These are phyloP conservation scores for Blastocystis sp. DNA, from an alignment of 352 stramenopile genomes.

Conservation along the genomic window DNA sequence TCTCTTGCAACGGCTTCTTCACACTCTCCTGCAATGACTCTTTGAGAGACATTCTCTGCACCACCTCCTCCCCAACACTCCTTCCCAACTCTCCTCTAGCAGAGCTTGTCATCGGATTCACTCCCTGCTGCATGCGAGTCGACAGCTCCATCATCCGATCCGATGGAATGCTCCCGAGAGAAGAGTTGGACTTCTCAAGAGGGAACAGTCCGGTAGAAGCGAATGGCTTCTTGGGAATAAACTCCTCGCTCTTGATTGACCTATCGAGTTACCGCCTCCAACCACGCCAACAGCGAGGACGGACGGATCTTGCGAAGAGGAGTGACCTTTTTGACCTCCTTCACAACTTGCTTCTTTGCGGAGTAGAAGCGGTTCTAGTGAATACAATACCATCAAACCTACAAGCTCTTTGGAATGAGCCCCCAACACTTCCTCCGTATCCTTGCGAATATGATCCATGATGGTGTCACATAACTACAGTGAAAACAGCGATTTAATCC, in stretches of 20 bases:
- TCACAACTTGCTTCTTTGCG: not conserved
- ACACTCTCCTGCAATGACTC: too few species aligned
- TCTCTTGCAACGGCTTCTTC: too few species aligned
- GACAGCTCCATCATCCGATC: not conserved
- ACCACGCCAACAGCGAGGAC: constrained; percentile 5
- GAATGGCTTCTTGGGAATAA: constrained; percentile 24
- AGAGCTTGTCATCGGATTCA: too few species aligned
- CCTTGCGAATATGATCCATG: not conserved
- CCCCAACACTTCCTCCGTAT: not conserved
- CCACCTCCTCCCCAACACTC: too few species aligned
- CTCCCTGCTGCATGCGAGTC: not conserved
- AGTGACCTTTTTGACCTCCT: not conserved
- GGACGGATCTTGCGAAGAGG: constrained; percentile 36
- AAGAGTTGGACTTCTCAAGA: not conserved
- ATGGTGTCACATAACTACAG: constrained; percentile 13
- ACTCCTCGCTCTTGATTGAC: not conserved
- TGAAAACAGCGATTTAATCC: not conserved
- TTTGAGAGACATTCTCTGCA: too few species aligned
- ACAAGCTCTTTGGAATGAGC: not conserved
- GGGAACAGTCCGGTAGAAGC: not conserved
- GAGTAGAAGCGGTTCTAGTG: not conserved
- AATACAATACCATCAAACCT: not conserved
- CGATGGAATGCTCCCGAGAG: not conserved
- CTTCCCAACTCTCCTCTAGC: too few species aligned
- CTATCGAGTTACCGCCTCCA: not conserved